phyloP scores from a whole-genome alignment of 2,329 filamentous ascomycete species.

The Leptographium wingfieldii region DNA sequence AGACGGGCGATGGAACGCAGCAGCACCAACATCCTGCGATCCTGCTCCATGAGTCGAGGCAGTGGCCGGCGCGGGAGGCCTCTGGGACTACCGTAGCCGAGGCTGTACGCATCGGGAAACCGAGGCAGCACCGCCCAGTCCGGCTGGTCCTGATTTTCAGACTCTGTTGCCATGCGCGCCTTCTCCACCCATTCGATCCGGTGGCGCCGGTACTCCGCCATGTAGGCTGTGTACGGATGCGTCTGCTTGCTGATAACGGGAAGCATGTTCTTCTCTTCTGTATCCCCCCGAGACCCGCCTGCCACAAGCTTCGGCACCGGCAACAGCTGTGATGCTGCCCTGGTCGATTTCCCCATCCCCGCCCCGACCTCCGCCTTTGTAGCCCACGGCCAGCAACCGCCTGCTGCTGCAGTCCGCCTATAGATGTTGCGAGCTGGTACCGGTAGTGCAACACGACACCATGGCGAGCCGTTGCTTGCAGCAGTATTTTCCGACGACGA shows the following conservation, averaged over 20 bases:
- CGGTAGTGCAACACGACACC: neutral
- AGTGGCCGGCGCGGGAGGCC: conserved; percentile 2
- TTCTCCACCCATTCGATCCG: conserved; percentile 9
- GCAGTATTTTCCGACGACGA: conserved; percentile 5
- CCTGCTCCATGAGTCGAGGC: conserved; percentile 14
- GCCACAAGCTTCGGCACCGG: neutral
- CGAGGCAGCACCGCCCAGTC: conserved; percentile 14
- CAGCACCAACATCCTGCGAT: conserved; percentile 17
- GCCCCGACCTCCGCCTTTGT: neutral
- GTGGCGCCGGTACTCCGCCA: conserved; percentile 8
- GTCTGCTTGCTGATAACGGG: neutral
- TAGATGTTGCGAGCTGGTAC: neutral
- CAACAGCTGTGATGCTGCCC: neutral
- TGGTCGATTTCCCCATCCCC: neutral
- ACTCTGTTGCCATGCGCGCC: conserved; percentile 7
- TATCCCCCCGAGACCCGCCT: neutral
- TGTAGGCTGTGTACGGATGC: conserved; percentile 9
- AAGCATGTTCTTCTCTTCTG: neutral
- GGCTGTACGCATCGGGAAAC: conserved; percentile 10
- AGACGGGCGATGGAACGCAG: conserved; percentile 15
- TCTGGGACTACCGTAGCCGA: conserved; percentile 14
- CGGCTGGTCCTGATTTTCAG: neutral
- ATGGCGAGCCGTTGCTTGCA: neutral
- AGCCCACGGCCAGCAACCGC: neutral
- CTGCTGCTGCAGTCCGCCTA: neutral